phyloP scores from a whole-genome alignment of 106 monocot species.

The Ottelia alismoides region DNA sequence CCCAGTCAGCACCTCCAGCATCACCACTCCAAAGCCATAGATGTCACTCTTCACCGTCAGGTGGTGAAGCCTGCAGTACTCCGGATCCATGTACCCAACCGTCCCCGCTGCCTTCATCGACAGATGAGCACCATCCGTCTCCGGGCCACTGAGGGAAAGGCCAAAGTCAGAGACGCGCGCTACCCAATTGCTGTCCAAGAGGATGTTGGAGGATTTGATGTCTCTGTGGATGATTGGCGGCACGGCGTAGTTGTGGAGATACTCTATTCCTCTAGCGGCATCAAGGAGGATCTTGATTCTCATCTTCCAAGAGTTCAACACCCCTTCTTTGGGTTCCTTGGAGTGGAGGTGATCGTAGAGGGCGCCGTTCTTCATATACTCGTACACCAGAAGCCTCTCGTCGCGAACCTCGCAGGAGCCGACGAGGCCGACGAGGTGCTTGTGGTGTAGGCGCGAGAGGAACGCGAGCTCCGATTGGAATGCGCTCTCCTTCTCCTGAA shows the following conservation, averaged over 20 bases:
- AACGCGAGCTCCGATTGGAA: conserved; percentile 75
- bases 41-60: conserved; percentile 84
- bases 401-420: conserved; percentile 75
- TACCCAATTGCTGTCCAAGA: conserved; percentile 45
- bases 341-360: conserved; percentile 45
- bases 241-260: conserved; percentile 52
- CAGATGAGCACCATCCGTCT: conserved; percentile 15
- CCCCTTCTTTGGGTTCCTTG: not conserved
- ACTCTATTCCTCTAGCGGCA: conserved; percentile 44
- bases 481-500: conserved; percentile 63
- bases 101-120: conserved; percentile 54
- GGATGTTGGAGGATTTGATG: conserved; percentile 65
- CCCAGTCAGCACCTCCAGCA: conserved; percentile 73
- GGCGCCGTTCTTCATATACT: conserved; percentile 78
- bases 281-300: conserved; percentile 43
- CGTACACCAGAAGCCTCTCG: conserved; percentile 75
- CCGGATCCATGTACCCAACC: conserved; percentile 92
- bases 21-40: conserved; percentile 78
- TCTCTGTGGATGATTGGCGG: conserved; percentile 60
- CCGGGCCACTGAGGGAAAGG: conserved; percentile 47
- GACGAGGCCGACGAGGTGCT: conserved; percentile 65
- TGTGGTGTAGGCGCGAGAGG: conserved; percentile 84
- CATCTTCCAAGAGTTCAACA: conserved; percentile 34
- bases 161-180: conserved; percentile 81
- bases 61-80: conserved; percentile 77